phyloP scores from a whole-genome alignment of 192 early-diverging fungal genomes.

The Geosiphon pyriformis region DNA sequence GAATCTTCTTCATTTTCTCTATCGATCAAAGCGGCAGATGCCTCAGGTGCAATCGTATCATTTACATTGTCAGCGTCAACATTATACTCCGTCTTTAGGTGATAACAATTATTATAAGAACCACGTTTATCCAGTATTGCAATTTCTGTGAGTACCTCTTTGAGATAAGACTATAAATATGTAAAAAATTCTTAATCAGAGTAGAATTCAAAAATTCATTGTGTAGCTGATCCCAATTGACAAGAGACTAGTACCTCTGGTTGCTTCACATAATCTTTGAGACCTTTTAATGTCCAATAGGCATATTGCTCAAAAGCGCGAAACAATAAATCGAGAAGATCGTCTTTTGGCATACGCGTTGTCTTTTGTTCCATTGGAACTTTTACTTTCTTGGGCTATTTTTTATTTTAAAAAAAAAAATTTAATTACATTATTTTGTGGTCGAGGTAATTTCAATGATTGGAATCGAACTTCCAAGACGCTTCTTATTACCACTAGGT shows the following conservation, averaged over 20 bases:
- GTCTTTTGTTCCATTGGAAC: conserved; percentile 61
- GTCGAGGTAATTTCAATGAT: too few relatives aligned
- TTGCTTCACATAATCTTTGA: conserved; percentile 77
- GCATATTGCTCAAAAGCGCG: conserved; percentile 67
- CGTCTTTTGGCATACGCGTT: conserved; percentile 77
- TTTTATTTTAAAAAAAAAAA: neutral
- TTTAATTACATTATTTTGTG: neutral
- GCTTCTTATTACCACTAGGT: conserved; percentile 24
- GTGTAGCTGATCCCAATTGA: neutral
- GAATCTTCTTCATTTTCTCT: conserved; percentile 24
- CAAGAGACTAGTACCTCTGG: conserved; percentile 43
- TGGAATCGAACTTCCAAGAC: too few relatives aligned
- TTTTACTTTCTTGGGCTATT: conserved; percentile 43
- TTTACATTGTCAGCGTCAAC: conserved; percentile 36
- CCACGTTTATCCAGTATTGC: conserved; percentile 79
- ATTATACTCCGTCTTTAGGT: conserved; percentile 80
- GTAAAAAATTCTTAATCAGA: neutral
- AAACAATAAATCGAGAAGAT: conserved; percentile 83
- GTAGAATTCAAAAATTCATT: neutral
- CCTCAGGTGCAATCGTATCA: conserved; percentile 2
- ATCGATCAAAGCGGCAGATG: conserved; percentile 22
- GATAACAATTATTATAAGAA: conserved; percentile 72
- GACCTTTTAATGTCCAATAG: conserved; percentile 83
- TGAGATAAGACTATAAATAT: conserved; percentile 56
- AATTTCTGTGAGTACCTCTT: conserved; percentile 78